A percentile compares a stretch with the other conserved stretches of the same genome.
These are phyloP conservation scores for Phytophthora capsici DNA, from an alignment of 352 stramenopile genomes.

Conservation along the genomic window DNA sequence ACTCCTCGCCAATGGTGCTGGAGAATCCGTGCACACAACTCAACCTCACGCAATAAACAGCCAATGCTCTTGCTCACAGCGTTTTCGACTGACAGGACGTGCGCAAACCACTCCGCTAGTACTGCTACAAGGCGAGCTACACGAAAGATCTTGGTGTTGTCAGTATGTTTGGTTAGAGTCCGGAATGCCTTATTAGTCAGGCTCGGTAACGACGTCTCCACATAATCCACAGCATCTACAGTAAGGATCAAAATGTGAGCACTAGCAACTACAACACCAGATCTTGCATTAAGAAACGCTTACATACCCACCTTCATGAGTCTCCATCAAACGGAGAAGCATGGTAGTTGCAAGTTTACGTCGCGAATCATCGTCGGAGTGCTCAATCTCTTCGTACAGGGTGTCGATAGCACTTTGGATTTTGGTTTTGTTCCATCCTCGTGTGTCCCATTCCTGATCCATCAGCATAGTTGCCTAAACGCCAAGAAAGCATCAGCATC, in stretches of 20 bases:
- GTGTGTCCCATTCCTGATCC: conserved; percentile 85
- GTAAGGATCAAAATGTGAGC: not conserved
- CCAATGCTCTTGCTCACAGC: conserved; percentile 55
- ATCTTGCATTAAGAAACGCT: not conserved
- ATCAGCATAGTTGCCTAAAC: conserved; percentile 74
- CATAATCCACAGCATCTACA: conserved; percentile 60
- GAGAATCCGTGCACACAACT: conserved; percentile 73
- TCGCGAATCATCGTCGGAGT: conserved; percentile 43
- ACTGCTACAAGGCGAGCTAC: conserved; percentile 57
- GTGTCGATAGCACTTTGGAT: conserved; percentile 66
- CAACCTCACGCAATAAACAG: conserved; percentile 64
- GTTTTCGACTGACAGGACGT: conserved; percentile 68
- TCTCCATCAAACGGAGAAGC: conserved; percentile 71
- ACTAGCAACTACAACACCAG: not conserved
- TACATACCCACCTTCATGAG: conserved; percentile 61
- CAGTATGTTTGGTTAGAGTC: conserved; percentile 61
- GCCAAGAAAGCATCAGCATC: not conserved
- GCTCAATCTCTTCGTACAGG: conserved; percentile 73
- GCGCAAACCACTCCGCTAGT: conserved; percentile 68
- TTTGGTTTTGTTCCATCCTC: conserved; percentile 66
- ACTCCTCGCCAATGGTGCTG: conserved; percentile 81
- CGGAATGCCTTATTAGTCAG: conserved; percentile 81
- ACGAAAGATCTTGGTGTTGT: conserved; percentile 63
- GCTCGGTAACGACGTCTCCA: conserved; percentile 72
- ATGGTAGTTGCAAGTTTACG: conserved; percentile 71